phyloP scores from a whole-genome alignment of 345 rosid species.

The Salix suchowensis region DNA sequence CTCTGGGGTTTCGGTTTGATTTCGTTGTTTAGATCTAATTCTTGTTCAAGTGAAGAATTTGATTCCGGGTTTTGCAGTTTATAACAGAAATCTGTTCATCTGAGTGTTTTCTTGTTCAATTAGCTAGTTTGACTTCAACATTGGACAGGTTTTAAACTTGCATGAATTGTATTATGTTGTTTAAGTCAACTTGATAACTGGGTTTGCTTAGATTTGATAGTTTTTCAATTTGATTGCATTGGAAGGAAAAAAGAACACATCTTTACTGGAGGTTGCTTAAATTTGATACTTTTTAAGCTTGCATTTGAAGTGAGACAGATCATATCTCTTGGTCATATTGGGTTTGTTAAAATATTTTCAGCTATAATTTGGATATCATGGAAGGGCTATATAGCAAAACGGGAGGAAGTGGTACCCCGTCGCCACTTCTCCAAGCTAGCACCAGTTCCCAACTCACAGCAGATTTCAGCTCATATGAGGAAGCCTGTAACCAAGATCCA shows the following conservation, averaged over 20 bases:
- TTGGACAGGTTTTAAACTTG: too few species aligned
- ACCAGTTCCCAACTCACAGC: slow-evolving; percentile 33
- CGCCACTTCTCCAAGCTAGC: slow-evolving; percentile 24
- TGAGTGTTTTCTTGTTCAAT: too few species aligned
- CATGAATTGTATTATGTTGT: too few species aligned
- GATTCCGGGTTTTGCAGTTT: too few species aligned
- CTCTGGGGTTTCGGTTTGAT: too few species aligned
- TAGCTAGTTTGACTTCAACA: too few species aligned
- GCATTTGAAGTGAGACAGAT: slow-evolving; percentile 4
- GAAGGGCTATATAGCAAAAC: slow-evolving; percentile 41
- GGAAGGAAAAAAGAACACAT: too few species aligned
- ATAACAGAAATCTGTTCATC: too few species aligned
- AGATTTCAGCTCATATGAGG: slow-evolving; percentile 62
- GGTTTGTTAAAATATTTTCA: not conserved
- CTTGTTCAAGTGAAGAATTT: too few species aligned
- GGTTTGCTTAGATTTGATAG: not conserved
- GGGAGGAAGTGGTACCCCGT: slow-evolving; percentile 14
- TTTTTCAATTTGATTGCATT: too few species aligned
- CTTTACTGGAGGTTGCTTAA: not conserved
- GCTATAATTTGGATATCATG: slow-evolving; percentile 31
- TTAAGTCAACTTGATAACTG: not conserved
- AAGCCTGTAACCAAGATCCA: slow-evolving; percentile 66
- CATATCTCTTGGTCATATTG: not conserved
- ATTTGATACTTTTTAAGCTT: not conserved
- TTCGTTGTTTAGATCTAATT: too few species aligned